A percentile compares a stretch with the other conserved stretches of the same genome.
These are phyloP conservation scores for Pythium aphanidermatum DNA, from an alignment of 352 stramenopile species.

Conservation along the genomic window DNA sequence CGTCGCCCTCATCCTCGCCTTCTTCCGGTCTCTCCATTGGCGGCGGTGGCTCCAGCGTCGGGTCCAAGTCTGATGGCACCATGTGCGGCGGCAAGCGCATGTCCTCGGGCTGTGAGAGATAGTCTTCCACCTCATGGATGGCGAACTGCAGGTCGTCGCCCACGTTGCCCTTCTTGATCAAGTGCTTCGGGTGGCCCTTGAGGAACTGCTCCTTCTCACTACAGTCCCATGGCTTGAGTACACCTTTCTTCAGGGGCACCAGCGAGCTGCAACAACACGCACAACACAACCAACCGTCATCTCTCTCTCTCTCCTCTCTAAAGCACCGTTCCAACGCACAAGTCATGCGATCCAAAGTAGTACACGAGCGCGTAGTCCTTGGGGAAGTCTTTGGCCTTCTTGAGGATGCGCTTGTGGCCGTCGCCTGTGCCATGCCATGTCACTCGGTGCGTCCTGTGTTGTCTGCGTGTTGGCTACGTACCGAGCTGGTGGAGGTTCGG, in stretches of 20 bases:
- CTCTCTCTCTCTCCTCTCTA: no score
- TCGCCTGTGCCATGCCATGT: conserved; percentile 24
- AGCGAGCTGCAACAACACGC: conserved; percentile 29
- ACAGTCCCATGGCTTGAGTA: conserved; percentile 71
- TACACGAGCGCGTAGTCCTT: conserved; percentile 74
- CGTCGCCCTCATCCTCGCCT: conserved; percentile 27
- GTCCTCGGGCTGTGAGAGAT: conserved; percentile 63
- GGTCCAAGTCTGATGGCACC: conserved; percentile 80
- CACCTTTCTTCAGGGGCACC: conserved; percentile 55
- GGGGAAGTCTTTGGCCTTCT: conserved; percentile 68
- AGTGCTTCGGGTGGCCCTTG: conserved; percentile 59
- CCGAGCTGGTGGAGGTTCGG: conserved; percentile 53
- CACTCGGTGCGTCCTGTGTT: no score
- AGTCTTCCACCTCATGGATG: conserved; percentile 74
- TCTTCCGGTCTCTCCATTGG: conserved; percentile 16
- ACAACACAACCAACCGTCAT: conserved; percentile 8
- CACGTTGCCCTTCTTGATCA: conserved; percentile 57
- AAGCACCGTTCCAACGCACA: conserved; percentile 36
- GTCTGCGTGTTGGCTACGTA: no score
- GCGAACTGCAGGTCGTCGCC: conserved; percentile 42
- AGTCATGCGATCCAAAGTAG: conserved; percentile 79
- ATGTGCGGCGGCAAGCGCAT: conserved; percentile 68
- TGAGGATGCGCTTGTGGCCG: conserved; percentile 60
- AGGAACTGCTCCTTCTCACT: conserved; percentile 56
- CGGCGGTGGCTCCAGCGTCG: conserved; percentile 57